Base-by-base conservation (phyloP, 371 early-diverging fungal genomes). In the Saksenaea oblongispora region DNA sequence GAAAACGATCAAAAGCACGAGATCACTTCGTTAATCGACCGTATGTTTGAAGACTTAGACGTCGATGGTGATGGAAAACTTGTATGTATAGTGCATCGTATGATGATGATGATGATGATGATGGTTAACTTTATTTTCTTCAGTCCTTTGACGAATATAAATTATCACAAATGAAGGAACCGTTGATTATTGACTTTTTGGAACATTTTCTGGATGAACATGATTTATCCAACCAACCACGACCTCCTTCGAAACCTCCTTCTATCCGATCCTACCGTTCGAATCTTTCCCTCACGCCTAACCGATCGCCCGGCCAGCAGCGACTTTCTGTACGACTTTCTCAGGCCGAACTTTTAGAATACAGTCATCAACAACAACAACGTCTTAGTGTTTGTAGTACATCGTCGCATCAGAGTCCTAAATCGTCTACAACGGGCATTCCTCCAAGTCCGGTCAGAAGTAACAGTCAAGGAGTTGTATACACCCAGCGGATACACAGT, bases 161-260 rank as follows among this genome's bases (percentile, higher is more conserved):
- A 59, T 69, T 93, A 36, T 90, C 89, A 63, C 89, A 90, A 8
- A 86, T 93, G 82, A 93, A 93, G 62, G 94, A 93, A 67, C 94
- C 94, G 0, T 61, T 93, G 65, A 86, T 91, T 22, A 83, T 90
- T 42, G 91, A 93, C 68, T 92, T 93, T 66, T 63, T 93, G 37
- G 86, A 90, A 56, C 89, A 90, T 70, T 93, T 88, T 59, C 72
- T 89, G 4, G 82, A 74, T 4, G 82, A 84, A 39, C 88, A 87
- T 71, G 24, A 79, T 65, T 65, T 84, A 60, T 61, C 71, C 62
- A 54, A 54, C 54, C 64, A 80, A 62, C 75, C 78, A 24, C 71
- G 75, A 31, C 74, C 78, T 13, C 82, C 82, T 2, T 80, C 82
- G 11, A 75, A 82, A 17, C 73, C 85, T 5, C 78, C 66, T n/a